A percentile compares a stretch with the other conserved stretches of the same genome.
Evolutionary conservation across 2,329 filamentous ascomycete species (phyloP).

Genomic region (Hypoxylon sp.): DNA sequence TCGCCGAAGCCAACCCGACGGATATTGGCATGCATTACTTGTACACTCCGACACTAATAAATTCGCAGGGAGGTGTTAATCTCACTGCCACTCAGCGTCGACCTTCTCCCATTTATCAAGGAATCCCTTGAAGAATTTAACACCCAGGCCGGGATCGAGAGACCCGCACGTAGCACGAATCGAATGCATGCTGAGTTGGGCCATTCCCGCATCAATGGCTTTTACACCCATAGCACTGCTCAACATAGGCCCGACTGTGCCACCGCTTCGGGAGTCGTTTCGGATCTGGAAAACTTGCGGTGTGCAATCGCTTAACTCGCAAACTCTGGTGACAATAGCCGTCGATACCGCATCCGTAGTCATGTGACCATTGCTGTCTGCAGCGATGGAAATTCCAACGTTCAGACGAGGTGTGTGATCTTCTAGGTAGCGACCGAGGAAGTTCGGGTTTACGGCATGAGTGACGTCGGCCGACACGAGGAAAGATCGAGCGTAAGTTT

Average conservation of each 20-base stretch:
- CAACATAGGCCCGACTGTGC: slow-evolving; percentile 95
- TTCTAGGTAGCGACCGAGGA: slow-evolving; percentile 84
- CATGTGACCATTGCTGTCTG: slow-evolving; percentile 94
- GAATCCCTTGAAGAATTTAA: slow-evolving; percentile 90
- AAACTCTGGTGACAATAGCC: slow-evolving; percentile 83
- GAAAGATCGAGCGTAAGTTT: slow-evolving; percentile 93
- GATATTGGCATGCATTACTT: slow-evolving; percentile 22
- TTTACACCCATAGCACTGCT: slow-evolving; percentile 84
- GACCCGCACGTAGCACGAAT: slow-evolving; percentile 90
- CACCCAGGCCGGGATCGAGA: slow-evolving; percentile 88
- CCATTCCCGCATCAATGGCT: slow-evolving; percentile 88
- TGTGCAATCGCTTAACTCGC: slow-evolving; percentile 77
- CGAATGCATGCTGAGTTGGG: slow-evolving; percentile 94
- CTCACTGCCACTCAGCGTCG: slow-evolving; percentile 78
- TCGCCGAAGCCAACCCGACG: slow-evolving; percentile 2
- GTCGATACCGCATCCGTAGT: slow-evolving; percentile 92
- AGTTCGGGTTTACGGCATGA: slow-evolving; percentile 96
- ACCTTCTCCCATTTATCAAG: slow-evolving; percentile 88
- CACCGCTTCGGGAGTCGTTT: slow-evolving; percentile 90
- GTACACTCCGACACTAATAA: slow-evolving; percentile 15
- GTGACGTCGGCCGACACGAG: slow-evolving; percentile 93
- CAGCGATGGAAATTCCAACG: slow-evolving; percentile 83
- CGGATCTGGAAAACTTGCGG: slow-evolving; percentile 95
- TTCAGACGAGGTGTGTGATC: slow-evolving; percentile 92
- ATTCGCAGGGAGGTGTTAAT: neutral